Conservation (phyloP, 306 rosid species). For the Cucurbita argyrosperma region DNA sequence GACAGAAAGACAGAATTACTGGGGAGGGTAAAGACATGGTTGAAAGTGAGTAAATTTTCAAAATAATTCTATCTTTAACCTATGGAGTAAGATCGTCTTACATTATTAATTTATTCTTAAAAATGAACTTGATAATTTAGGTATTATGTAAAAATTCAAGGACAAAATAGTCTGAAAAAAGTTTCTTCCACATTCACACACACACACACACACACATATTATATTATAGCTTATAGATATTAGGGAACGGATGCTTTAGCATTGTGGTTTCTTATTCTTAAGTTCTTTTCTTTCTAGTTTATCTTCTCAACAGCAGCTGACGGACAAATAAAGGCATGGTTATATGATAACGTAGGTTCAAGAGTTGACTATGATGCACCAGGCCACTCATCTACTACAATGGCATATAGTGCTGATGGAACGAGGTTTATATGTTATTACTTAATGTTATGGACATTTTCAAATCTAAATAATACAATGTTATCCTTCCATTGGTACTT, state of each 20-base stretch:
- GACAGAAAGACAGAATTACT: too few relatives aligned
- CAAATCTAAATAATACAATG: neutral
- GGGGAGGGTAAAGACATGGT: too few relatives aligned
- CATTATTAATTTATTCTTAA: too few relatives aligned
- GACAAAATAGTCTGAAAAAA: too few relatives aligned
- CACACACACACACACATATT: too few relatives aligned
- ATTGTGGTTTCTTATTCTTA: neutral
- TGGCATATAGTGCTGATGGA: slow-evolving; percentile 96
- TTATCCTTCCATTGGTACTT: neutral
- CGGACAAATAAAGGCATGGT: slow-evolving; percentile 99
- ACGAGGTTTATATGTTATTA: slow-evolving; percentile 40
- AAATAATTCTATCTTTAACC: too few relatives aligned
- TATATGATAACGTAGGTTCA: slow-evolving; percentile 91
- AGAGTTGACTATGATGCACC: slow-evolving; percentile 99
- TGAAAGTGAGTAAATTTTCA: too few relatives aligned
- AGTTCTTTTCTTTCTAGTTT: slow-evolving; percentile 35
- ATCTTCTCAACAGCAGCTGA: slow-evolving; percentile 97
- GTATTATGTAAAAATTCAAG: too few relatives aligned
- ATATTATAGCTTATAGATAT: too few relatives aligned
- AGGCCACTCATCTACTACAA: slow-evolving; percentile 83
- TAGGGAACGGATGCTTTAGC: neutral
- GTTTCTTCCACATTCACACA: too few relatives aligned
- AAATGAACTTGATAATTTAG: too few relatives aligned
- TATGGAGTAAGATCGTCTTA: too few relatives aligned
- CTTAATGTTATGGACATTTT: neutral